Evolutionary conservation across 2,329 filamentous ascomycete genomes (phyloP).

Genomic region (Graphilbum ipis-grandicollis): DNA sequence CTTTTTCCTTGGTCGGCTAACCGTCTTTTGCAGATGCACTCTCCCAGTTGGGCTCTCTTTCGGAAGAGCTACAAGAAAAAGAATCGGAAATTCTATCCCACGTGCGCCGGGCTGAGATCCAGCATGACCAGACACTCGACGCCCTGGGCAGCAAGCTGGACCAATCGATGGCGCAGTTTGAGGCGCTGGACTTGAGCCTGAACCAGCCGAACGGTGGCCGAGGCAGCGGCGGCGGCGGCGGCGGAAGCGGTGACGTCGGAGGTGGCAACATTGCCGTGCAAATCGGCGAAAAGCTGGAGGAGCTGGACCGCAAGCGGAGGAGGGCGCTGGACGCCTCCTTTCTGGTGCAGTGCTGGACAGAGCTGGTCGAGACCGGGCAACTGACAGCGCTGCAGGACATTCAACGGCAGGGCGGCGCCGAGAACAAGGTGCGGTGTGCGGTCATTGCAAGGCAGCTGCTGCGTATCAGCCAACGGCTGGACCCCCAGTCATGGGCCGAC

Average conservation of each 20-base stretch:
- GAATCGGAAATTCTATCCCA: conserved; percentile 85
- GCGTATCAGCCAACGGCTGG: conserved; percentile 82
- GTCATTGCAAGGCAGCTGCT: conserved; percentile 86
- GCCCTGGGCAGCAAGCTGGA: conserved; percentile 79
- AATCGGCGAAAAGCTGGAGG: conserved; percentile 85
- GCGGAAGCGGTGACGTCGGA: conserved; percentile 22
- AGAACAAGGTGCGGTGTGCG: conserved; percentile 87
- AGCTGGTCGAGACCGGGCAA: conserved; percentile 79
- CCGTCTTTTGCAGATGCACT: conserved; percentile 33
- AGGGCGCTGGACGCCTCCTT: conserved; percentile 88
- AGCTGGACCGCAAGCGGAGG: conserved; percentile 80
- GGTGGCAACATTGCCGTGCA: conserved; percentile 85
- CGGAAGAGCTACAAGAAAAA: conserved; percentile 70
- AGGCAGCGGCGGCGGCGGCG: conserved; percentile 12
- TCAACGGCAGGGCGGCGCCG: conserved; percentile 64
- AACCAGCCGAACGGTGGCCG: conserved; percentile 35
- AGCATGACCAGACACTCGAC: conserved; percentile 82
- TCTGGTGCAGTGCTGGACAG: conserved; percentile 89
- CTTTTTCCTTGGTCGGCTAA: too few species aligned
- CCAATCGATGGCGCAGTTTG: conserved; percentile 81
- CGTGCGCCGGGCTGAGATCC: conserved; percentile 76
- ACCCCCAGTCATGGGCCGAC: conserved; percentile 56
- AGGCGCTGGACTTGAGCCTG: conserved; percentile 69
- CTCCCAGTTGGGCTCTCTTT: conserved; percentile 50
- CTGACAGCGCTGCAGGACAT: conserved; percentile 80